Evolutionary conservation across 371 early-diverging fungal species (phyloP).

Genomic region (Syncephalis fuscata): DNA sequence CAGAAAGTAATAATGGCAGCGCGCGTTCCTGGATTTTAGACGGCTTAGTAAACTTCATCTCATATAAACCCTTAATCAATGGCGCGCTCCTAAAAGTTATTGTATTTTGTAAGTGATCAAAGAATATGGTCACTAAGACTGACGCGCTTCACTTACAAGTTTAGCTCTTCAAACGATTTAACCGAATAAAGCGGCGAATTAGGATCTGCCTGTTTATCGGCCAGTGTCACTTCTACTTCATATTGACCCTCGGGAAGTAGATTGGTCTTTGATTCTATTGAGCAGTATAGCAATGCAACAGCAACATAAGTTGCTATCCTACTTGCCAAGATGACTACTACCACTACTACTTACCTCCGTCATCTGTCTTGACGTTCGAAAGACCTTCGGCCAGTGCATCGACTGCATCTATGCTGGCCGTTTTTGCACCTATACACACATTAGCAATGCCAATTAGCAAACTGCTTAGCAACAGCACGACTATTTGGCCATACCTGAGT

Average conservation of each 20-base stretch:
- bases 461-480: no score
- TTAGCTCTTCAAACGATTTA: conserved; percentile 59
- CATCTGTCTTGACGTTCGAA: no score
- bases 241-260: conserved; percentile 5
- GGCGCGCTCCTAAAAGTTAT: conserved; percentile 26
- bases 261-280: no score
- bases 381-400: no score
- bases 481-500: no score
- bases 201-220: conserved; percentile 61
- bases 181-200: conserved; percentile 62
- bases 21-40: conserved; percentile 94
- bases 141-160: conserved; percentile 23
- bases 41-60: conserved; percentile 83
- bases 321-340: no score
- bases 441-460: no score
- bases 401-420: no score
- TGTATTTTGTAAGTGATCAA: background rate
- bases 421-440: no score
- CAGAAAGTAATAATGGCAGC: conserved; percentile 63
- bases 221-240: conserved; percentile 63
- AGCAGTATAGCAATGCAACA: no score
- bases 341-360: no score
- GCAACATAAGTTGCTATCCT: no score
- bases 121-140: background rate
- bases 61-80: conserved; percentile 83